Conservation (phyloP, 2,329 filamentous ascomycete genomes). For the Aspergillus persii region DNA sequence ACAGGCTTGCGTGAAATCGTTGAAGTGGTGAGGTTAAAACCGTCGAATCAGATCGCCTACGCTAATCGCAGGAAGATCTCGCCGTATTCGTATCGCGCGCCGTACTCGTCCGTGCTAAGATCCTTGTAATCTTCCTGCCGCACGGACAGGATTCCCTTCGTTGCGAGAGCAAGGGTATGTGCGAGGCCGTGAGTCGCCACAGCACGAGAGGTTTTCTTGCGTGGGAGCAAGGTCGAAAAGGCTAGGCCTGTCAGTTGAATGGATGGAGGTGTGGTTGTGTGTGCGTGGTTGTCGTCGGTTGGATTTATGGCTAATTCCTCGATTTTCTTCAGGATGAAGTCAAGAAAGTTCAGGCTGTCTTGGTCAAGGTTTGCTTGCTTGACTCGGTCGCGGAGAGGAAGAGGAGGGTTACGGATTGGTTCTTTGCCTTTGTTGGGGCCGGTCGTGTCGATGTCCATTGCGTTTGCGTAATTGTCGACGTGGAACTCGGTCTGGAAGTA, state of each 20-base stretch:
- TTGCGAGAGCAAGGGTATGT: slow-evolving; percentile 69
- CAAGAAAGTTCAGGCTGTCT: slow-evolving; percentile 62
- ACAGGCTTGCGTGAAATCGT: background rate
- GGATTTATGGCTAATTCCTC: slow-evolving; percentile 22
- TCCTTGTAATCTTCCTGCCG: slow-evolving; percentile 55
- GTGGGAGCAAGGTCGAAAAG: slow-evolving; percentile 70
- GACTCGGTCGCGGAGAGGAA: slow-evolving; percentile 39
- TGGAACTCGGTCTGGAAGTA: slow-evolving; percentile 36
- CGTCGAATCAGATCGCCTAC: slow-evolving; percentile 3
- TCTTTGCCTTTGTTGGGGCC: slow-evolving; percentile 24
- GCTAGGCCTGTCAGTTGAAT: slow-evolving; percentile 42
- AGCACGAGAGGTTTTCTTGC: slow-evolving; percentile 51
- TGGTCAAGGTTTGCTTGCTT: slow-evolving; percentile 53
- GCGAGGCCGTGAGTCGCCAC: slow-evolving; percentile 74
- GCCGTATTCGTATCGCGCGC: slow-evolving; percentile 24
- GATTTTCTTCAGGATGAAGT: slow-evolving; percentile 55
- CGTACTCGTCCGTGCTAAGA: slow-evolving; percentile 18
- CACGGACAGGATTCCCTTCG: slow-evolving; percentile 62
- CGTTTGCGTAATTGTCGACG: slow-evolving; percentile 18
- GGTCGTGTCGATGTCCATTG: slow-evolving; percentile 19
- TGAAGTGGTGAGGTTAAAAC: background rate
- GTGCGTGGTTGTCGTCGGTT: slow-evolving; percentile 8
- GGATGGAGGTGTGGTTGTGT: background rate
- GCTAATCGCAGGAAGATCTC: slow-evolving; percentile 29
- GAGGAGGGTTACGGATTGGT: slow-evolving; percentile 23